Conservation (phyloP, 768 basidiomycete species). For the Galerina marginata region DNA sequence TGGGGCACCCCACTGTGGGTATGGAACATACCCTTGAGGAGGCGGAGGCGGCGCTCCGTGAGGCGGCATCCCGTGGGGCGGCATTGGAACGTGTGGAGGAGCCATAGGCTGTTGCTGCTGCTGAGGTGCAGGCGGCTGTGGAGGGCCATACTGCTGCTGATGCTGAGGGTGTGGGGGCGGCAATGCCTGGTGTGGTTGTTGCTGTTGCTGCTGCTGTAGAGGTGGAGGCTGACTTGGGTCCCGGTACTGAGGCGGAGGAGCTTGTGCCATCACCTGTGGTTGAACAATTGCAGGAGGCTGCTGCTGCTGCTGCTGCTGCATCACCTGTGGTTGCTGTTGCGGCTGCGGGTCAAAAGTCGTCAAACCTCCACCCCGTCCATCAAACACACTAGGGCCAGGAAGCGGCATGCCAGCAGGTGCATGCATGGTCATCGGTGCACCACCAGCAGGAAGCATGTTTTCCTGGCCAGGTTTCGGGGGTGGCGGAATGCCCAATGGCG, state of each 20-base stretch:
- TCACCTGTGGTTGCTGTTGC: neutral
- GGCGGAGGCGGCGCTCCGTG: constrained; percentile 22
- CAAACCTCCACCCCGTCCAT: constrained; percentile 36
- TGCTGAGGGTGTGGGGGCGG: constrained; percentile 29
- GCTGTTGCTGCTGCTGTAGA: constrained; percentile 26
- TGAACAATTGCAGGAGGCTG: constrained; percentile 3
- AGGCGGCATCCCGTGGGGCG: constrained; percentile 18
- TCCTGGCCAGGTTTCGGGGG: constrained; percentile 22
- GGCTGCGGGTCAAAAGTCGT: constrained; percentile 24
- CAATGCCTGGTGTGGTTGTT: neutral
- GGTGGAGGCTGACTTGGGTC: constrained; percentile 20
- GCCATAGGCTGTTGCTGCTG: constrained; percentile 27
- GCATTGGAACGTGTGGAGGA: constrained; percentile 17
- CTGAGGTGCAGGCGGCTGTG: constrained; percentile 28
- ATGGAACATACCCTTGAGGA: constrained; percentile 30
- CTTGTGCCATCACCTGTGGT: constrained; percentile 7
- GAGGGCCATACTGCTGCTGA: constrained; percentile 25
- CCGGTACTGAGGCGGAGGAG: constrained; percentile 15
- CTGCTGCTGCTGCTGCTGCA: neutral
- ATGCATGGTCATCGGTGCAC: constrained; percentile 20
- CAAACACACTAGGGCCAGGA: constrained; percentile 36
- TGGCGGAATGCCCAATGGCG: constrained; percentile 31
- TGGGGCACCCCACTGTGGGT: constrained; percentile 29
- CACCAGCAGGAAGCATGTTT: constrained; percentile 15
- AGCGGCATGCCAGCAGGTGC: constrained; percentile 24